Base-by-base conservation (phyloP, 805 yeast species). In the Aciculoconidium aculeatum region DNA sequence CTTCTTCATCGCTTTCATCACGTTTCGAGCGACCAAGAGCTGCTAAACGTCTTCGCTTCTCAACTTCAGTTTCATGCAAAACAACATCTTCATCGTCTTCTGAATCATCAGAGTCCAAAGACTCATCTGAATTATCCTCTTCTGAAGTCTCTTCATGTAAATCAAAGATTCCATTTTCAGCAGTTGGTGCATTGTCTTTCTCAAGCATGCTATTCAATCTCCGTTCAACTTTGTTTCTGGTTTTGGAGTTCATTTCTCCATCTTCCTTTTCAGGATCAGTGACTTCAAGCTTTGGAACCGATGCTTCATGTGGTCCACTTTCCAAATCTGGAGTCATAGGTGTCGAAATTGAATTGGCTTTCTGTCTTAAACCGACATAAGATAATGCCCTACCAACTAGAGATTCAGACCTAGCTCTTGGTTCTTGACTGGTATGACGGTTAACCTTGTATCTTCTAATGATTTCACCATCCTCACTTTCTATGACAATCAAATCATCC, bases 381-480 rank as follows among this genome's bases (percentile, higher is more conserved):
- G 71, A 59, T 19, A 77, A 58, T 1, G 80, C 80, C 35, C 59
- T 68, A 23, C 45, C 54, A 5, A 64, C 55, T 26, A 66, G 52
- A 4, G 73, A 53, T 2, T 58, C 50, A 2, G 75, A 60, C 15
- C 71, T 28, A 35, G 25, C 16, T 16, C 21, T 14, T 21, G 12
- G 27, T 3, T 13, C 11, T n/a, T 19, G 31, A 13, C 19, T 28
- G 18, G 23, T 27, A 41, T 77, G 85, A 3, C 74, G 70, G 44
- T 79, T 83, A 30, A 88, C 77, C 44, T 32, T 64, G 56, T 87
- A 90, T 30, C 95, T 68, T 47, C 95, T 76, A 25, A 92, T 64
- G 32, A 92, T 75, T 44, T 90, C 97, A 40, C 97, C 98, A 8
- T 88, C 95, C 25, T 75, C 84, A 46, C 87, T 83, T 54, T 90